A percentile compares a stretch with the other conserved stretches of the same genome.
phyloP scores from a whole-genome alignment of 1,139 yeast genomes.

The Suzukiozyma palmioleophila region DNA sequence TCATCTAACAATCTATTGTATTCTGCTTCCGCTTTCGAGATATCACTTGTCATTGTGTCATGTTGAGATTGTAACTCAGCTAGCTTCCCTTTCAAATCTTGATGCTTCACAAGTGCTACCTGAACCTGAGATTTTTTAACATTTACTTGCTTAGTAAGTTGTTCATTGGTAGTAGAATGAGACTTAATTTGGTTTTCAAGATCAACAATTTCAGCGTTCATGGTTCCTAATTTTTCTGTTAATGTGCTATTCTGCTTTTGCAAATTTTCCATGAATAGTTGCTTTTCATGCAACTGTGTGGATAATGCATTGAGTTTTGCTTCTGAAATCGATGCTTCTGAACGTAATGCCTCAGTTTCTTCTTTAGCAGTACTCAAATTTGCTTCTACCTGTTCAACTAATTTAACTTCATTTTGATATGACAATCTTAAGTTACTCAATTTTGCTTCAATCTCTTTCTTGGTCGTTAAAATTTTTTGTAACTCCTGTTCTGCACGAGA shows the following conservation, averaged over 20 bases:
- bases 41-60: constrained; percentile 12
- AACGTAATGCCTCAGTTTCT: constrained; percentile 69
- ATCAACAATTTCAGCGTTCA: constrained; percentile 64
- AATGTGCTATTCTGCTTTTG: constrained; percentile 62
- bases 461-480: constrained; percentile 55
- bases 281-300: constrained; percentile 58
- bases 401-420: constrained; percentile 76
- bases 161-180: constrained; percentile 50
- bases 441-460: constrained; percentile 68
- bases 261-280: constrained; percentile 55
- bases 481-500: constrained; percentile 75
- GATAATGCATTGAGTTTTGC: constrained; percentile 76
- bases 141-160: constrained; percentile 57
- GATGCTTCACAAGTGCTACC: constrained; percentile 54
- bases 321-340: constrained; percentile 76
- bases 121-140: constrained; percentile 69
- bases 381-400: constrained; percentile 65
- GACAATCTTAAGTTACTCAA: constrained; percentile 61
- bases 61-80: constrained; percentile 24
- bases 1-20: constrained; percentile 1
- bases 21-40: constrained; percentile 3
- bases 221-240: constrained; percentile 61
- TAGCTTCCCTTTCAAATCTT: constrained; percentile 31
- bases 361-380: constrained; percentile 54
- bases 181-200: constrained; percentile 53